Evolutionary conservation across 2,329 filamentous ascomycete genomes (phyloP), one percentile per base, ranked within the genome.

Genomic region (Dothideomycetes sp.): DNA sequence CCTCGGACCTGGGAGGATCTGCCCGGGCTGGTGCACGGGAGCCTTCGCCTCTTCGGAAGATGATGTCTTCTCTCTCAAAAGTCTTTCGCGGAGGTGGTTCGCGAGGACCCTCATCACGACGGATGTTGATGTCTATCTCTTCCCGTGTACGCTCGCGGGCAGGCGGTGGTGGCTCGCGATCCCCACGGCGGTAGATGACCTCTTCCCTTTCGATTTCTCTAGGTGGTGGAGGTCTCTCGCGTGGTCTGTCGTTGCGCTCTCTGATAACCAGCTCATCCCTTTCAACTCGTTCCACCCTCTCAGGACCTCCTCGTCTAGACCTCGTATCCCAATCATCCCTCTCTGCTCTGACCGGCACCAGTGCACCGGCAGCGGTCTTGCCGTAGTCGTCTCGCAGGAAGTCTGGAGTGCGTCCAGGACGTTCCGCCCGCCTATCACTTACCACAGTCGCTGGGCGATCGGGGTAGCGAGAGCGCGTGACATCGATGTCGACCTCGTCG

Each of bases 361-460:
- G 40, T 46, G 63, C 49, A 49, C 70, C 56, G 47, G 68, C 53
- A 45, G 51, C 54, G 36, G 58, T 58, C 40, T 63, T 57, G 45
- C 63, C 66, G 51, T 69, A 69, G 50, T 69, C 66, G 42, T 70
- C 67, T 34, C 65, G 59, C 42, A 71, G 56, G 51, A 70, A 70
- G 48, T 70, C 66, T 37, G 67, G 68, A 40, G 59, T 56, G 35
- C 63, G 61, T 36, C 63, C 61, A 19, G 60, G 59, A 9, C 65
- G 59, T 33, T 63, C 55, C 16, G 38, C 52, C 49, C 48, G 56
- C 16, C 56, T 53, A 30, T 54, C 51, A 38, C 47, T 50, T 14
- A 57, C 43, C 16, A 57, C 53, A 4, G 54, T 53, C 3, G 40
- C 39, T 32, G 44, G 38, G 37, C 42, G 38, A 29, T 54, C 55